Percentiles rank a stretch among this genome's conserved stretches.
Evolutionary conservation across 2,329 filamentous ascomycete genomes (phyloP).

Genomic region (Claviceps sp.): DNA sequence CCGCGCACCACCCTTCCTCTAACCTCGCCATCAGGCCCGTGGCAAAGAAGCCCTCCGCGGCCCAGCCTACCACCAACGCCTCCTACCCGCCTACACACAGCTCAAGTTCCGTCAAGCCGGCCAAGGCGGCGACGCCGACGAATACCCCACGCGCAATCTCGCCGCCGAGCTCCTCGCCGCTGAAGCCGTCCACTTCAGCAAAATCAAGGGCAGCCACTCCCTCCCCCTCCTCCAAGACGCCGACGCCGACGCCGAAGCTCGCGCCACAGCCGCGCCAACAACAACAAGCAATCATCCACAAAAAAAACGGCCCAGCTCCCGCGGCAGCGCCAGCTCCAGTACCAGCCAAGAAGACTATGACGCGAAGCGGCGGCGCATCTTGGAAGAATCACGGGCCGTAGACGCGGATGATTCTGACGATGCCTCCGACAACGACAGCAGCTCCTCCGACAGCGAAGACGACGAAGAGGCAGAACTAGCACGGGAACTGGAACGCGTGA

Average conservation of each 20-base stretch:
- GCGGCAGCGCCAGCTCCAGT: slow-evolving; percentile 12
- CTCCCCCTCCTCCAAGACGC: slow-evolving; percentile 21
- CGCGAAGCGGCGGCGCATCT: slow-evolving; percentile 70
- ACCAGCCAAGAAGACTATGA: slow-evolving; percentile 51
- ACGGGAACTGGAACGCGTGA: slow-evolving; percentile 88
- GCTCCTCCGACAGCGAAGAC: slow-evolving; percentile 32
- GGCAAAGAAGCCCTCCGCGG: slow-evolving; percentile 92
- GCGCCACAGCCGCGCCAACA: slow-evolving; percentile 1
- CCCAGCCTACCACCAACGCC: slow-evolving; percentile 88
- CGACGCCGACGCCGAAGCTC: slow-evolving; percentile 36
- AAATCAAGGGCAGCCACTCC: slow-evolving; percentile 46
- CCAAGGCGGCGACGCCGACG: slow-evolving; percentile 66
- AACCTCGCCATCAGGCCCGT: slow-evolving; percentile 46
- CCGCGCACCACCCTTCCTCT: slow-evolving; percentile 8
- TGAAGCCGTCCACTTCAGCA: slow-evolving; percentile 76
- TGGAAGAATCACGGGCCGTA: slow-evolving; percentile 78
- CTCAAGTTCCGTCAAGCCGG: slow-evolving; percentile 81
- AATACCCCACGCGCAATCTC: slow-evolving; percentile 63
- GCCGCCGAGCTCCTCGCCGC: slow-evolving; percentile 80
- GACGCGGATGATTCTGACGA: slow-evolving; percentile 59
- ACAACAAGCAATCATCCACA: slow-evolving; percentile 9
- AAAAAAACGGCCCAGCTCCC: slow-evolving; percentile 42
- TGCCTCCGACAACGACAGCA: slow-evolving; percentile 33
- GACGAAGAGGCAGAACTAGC: slow-evolving; percentile 66
- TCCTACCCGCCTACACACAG: slow-evolving; percentile 83